phyloP scores from a whole-genome alignment of 2,329 filamentous ascomycete genomes.

The Alternaria sp. region DNA sequence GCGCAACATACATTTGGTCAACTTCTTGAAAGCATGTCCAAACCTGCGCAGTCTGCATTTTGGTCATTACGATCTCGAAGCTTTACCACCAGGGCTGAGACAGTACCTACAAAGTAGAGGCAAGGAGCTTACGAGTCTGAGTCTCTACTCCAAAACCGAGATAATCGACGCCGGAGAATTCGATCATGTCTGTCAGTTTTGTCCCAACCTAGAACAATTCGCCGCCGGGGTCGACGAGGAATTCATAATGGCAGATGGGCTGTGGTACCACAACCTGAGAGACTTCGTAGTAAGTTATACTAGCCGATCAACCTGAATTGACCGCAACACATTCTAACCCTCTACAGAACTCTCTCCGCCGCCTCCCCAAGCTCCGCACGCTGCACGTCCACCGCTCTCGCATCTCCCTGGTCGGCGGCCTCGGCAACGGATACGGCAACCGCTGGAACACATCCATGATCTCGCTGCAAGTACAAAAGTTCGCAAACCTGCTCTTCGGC shows the following conservation, averaged over 20 bases:
- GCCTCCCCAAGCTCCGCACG: background rate
- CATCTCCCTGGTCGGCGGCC: background rate
- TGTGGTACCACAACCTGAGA: background rate
- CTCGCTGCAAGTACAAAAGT: background rate
- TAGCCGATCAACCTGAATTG: fast-evolving
- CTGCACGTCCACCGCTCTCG: background rate
- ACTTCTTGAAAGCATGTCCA: background rate
- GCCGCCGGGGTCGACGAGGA: background rate
- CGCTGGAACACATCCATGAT: background rate
- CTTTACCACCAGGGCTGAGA: background rate
- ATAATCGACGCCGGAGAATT: background rate
- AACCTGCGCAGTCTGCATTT: background rate
- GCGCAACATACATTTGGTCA: background rate
- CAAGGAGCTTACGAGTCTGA: background rate
- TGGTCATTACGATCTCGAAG: background rate
- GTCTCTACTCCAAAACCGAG: background rate
- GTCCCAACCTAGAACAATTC: background rate
- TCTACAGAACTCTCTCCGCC: background rate
- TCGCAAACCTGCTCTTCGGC: background rate
- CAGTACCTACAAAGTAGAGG: no score
- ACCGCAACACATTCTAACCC: fast-evolving
- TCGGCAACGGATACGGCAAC: background rate
- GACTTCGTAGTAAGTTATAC: background rate
- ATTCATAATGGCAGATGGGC: background rate
- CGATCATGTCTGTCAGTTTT: background rate